These are phyloP conservation scores for Haematococcus lacustris DNA, from an alignment of 139 green algal species.

Conservation along the genomic window DNA sequence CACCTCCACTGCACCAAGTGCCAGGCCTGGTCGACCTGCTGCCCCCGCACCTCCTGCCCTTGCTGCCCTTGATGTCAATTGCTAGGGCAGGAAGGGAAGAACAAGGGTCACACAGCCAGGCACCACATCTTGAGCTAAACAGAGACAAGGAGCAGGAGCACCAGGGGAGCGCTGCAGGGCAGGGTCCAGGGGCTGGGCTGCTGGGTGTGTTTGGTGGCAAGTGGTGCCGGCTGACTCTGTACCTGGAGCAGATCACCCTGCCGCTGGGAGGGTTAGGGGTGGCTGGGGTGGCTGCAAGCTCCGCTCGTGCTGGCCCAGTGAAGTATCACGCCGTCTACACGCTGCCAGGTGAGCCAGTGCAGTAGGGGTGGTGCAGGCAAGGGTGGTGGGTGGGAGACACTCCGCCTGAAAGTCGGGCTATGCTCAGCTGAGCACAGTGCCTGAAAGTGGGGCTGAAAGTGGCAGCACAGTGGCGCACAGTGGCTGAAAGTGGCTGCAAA, in stretches of 20 bases:
- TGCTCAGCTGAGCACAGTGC: no score
- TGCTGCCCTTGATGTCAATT: neutral
- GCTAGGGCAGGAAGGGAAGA: neutral
- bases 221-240: slow-evolving; percentile 9
- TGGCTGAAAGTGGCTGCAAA: no score
- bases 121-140: neutral
- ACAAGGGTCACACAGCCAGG: neutral
- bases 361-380: neutral
- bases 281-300: slow-evolving; percentile 3
- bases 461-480: no score
- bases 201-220: slow-evolving; percentile 34
- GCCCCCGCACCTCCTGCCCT: no score
- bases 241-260: slow-evolving; percentile 31
- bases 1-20: slow-evolving; percentile 10
- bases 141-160: neutral
- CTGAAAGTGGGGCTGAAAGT: no score
- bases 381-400: neutral
- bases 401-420: no score
- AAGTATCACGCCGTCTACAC: slow-evolving; percentile 31
- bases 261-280: slow-evolving; percentile 17
- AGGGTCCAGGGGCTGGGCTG: neutral
- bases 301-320: slow-evolving; percentile 3
- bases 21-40: neutral
- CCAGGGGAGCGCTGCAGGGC: neutral
- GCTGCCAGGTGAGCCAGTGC: slow-evolving; percentile 36